These are phyloP conservation scores for Ophiorrhiza pumila DNA, from an alignment of 257 asterid species.

Conservation along the genomic window DNA sequence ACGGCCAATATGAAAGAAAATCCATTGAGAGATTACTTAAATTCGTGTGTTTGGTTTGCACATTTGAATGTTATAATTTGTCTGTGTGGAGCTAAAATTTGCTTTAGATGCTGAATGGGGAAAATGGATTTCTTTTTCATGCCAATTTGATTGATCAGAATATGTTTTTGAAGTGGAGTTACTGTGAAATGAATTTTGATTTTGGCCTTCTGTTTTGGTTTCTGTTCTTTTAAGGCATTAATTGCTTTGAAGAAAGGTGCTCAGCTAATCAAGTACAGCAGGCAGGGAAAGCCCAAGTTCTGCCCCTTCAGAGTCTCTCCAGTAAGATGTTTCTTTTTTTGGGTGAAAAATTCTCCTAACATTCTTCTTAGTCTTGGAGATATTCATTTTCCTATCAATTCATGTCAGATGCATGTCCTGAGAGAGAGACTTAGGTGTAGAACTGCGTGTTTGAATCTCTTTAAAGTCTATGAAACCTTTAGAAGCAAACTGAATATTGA, in stretches of 20 bases:
- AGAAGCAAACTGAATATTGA: neutral
- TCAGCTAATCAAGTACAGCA: slow-evolving; percentile 87
- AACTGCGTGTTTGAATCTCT: neutral
- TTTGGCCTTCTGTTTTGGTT: neutral
- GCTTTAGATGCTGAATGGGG: slow-evolving; percentile 4
- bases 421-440: neutral
- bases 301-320: slow-evolving; percentile 88
- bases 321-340: slow-evolving; percentile 40
- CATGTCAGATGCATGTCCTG: neutral
- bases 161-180: neutral
- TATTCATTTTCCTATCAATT: neutral
- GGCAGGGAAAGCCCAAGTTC: slow-evolving; percentile 95
- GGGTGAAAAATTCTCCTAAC: neutral
- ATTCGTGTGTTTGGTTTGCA: neutral
- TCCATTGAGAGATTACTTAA: neutral
- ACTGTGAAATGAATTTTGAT: neutral
- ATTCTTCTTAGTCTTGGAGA: neutral
- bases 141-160: neutral
- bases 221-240: slow-evolving; percentile 58
- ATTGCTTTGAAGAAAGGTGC: slow-evolving; percentile 91
- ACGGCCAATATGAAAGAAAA: neutral
- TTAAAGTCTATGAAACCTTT: neutral
- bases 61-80: slow-evolving; percentile 2
- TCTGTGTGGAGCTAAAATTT: neutral
- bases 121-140: neutral